Evolutionary conservation across 2,329 filamentous ascomycete genomes (phyloP).

Genomic region (Fusarium scirpi): DNA sequence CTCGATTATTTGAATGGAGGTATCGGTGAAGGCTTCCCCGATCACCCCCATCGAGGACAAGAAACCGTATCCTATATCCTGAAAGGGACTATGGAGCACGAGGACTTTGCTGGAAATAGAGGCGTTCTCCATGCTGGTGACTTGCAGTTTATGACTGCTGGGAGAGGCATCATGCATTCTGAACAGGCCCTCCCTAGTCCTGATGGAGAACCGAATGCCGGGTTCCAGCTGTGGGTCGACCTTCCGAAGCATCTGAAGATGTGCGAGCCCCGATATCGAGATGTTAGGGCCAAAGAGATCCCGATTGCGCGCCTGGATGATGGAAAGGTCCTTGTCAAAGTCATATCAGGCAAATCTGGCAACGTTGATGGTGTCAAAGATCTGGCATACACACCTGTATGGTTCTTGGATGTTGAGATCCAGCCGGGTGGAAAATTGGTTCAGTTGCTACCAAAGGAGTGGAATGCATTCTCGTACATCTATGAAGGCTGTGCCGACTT

Average conservation of each 20-base stretch:
- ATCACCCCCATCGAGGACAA: conserved; percentile 13
- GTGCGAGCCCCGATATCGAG: conserved; percentile 13
- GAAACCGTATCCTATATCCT: conserved; percentile 12
- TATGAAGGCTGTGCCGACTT: conserved; percentile 7
- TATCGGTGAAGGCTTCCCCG: conserved; percentile 2
- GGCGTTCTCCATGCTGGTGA: conserved; percentile 4
- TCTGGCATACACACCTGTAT: conserved; percentile 10
- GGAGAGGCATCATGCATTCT: conserved; percentile 12
- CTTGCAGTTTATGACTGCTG: conserved; percentile 11
- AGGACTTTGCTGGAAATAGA: conserved; percentile 10
- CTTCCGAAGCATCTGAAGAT: conserved; percentile 10
- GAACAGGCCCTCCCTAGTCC: conserved; percentile 1
- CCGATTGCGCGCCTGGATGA: neutral
- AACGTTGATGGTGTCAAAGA: neutral
- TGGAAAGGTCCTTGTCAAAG: conserved; percentile 4
- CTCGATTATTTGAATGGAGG: conserved; percentile 3
- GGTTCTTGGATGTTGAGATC: conserved; percentile 8
- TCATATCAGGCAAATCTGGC: conserved; percentile 8
- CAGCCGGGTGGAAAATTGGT: conserved; percentile 6
- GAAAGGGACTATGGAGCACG: neutral
- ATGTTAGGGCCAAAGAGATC: conserved; percentile 3
- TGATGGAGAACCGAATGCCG: neutral
- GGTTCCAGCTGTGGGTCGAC: conserved; percentile 14
- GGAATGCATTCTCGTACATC: conserved; percentile 13
- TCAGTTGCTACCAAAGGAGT: neutral